Evolutionary conservation across 2,329 filamentous ascomycete genomes (phyloP), one percentile per base, ranked within the genome.

Genomic region (Harringtonia lauricola): DNA sequence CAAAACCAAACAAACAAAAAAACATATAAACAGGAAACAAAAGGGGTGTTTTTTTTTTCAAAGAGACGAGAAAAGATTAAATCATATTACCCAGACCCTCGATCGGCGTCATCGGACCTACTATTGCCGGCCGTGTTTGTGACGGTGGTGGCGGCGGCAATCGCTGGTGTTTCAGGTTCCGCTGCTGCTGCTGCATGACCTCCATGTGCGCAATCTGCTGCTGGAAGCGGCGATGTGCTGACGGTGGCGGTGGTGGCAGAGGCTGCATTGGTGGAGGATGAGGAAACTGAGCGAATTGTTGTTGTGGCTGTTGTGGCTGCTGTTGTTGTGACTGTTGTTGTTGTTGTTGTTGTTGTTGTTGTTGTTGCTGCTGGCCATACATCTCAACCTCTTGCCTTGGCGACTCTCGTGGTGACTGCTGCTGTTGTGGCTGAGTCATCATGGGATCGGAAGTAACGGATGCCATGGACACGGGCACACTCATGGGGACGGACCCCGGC

Each of bases 41-140:
- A 47, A 44, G 43, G n/a, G n/a, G n/a, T n/a, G n/a, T n/a, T n/a
- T n/a, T n/a, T n/a, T n/a, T n/a, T n/a, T 13, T 30, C 31, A 39
- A 46, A 17, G 18, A 26, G 14, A 39, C 14, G 18, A n/a, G 29
- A 13, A 28, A 14, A 22, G n/a, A 37, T 34, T 22, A 42, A 38
- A 47, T 71, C 67, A 72, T 71, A 44, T 67, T 70, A 14, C 64
- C 56, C 28, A 66, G 54, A 26, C 61, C 62, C 29, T 70, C 62
- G 34, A 66, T 52, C 4, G 62, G 54, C 34, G 54, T 31, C 45
- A 55, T 50, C 33, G 55, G 54, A 13, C 58, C 55, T 4, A 51
- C 57, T 12, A 40, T 18, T 15, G 30, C 31, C 13, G 57, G 57
- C 31, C 55, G 52, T 3, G 53, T 51, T 35, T 50, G 52, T 14